Conservation (phyloP, 768 basidiomycete genomes). For the Trametes sanguinea region DNA sequence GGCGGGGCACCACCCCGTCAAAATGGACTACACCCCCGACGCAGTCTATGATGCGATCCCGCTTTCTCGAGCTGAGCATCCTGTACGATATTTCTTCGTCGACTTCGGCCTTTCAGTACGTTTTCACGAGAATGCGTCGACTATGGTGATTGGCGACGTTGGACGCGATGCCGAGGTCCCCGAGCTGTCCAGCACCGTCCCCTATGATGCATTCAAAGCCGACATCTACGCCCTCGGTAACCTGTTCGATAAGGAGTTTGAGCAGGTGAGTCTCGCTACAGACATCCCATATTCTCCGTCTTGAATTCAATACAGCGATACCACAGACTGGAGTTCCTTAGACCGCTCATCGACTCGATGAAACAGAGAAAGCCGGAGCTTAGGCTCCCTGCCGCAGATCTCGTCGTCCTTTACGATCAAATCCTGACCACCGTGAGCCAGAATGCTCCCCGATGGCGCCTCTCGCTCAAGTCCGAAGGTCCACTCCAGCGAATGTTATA, state of each 20-base stretch:
- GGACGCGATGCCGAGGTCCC: neutral
- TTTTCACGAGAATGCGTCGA: neutral
- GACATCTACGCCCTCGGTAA: neutral
- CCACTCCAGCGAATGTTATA: too few relatives aligned
- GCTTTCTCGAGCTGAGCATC: neutral
- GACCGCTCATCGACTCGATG: too few relatives aligned
- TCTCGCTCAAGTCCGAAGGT: too few relatives aligned
- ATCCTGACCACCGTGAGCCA: neutral
- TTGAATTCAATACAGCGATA: too few relatives aligned
- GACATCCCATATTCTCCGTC: too few relatives aligned
- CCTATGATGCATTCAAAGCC: neutral
- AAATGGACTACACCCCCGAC: neutral
- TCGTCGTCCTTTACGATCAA: too few relatives aligned
- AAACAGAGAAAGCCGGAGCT: too few relatives aligned
- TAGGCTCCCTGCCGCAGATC: too few relatives aligned
- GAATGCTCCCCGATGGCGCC: too few relatives aligned
- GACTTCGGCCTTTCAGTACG: neutral
- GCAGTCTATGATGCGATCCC: neutral
- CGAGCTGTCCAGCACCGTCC: neutral
- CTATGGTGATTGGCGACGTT: neutral
- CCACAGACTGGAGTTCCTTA: too few relatives aligned
- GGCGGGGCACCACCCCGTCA: neutral
- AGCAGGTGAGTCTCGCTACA: too few relatives aligned
- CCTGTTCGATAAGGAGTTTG: neutral
- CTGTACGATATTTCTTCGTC: neutral